Base-by-base conservation (phyloP, 140 eudicot species). In the Erigeron philadelphicus region DNA sequence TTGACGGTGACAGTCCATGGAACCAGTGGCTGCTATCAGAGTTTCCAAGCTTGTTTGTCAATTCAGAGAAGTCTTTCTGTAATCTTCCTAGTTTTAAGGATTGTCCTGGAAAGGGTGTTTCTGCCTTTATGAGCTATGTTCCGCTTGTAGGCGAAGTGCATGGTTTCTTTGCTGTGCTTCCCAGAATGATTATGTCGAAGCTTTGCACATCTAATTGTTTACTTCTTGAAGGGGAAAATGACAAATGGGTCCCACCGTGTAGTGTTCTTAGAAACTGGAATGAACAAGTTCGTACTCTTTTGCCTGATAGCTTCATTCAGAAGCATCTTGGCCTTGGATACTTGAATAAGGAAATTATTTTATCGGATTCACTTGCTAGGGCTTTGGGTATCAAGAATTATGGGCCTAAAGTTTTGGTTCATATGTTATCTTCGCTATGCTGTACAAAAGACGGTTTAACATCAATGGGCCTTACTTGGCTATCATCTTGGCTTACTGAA, bases 71-170 rank as follows among this genome's bases (percentile, higher is more conserved):
- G 69, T 82, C 92, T 3, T 92, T 92, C 61, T 86, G 92, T 66
- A 72, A 76, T 58, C 95, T 92, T 70, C 87, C 95, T 67, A 76
- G 91, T 79, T 91, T 82, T 48, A 71, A 54, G 17, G 73, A 72
- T 9, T 70, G 79, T 75, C 79, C 71, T 54, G 98, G 86, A 68
- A 83, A 84, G 73, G 98, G 88, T 0, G 67, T 92, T 78, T 63
- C 95, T 4, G 82, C 79, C 40, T 92, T 82, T 73, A 79, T 92
- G 93, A 81, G 92, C 61, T 92, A 79, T 76, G 86, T 92, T 77
- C 98, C 98, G 1, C 88, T 92, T 56, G 72, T 75, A 8, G 98
- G 98, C 2, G 96, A 92, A 72, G 96, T 92, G 68, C 96, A 88
- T 64, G 98, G 98, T 0, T 92, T 92, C 43, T 92, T 92, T 72